Conservation (phyloP, 805 yeast species). For the Sugiyamaella americana region DNA sequence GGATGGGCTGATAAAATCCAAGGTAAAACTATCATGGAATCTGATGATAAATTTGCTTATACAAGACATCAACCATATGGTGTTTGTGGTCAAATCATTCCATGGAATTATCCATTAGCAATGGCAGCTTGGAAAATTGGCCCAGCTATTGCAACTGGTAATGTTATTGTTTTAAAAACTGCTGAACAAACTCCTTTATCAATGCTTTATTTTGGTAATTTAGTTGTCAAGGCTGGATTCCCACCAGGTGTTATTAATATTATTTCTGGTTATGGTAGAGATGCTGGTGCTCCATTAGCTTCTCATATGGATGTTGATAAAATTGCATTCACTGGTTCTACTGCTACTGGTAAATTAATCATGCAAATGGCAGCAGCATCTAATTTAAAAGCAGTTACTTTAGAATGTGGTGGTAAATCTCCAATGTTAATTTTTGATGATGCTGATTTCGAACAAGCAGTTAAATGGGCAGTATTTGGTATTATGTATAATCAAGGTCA, state of each 20-base stretch:
- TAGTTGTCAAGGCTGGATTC: slow-evolving; percentile 74
- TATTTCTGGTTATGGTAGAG: slow-evolving; percentile 79
- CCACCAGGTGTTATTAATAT: slow-evolving; percentile 90
- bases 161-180: slow-evolving; percentile 79
- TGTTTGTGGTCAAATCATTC: slow-evolving; percentile 92
- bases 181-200: slow-evolving; percentile 92
- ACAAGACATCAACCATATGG: slow-evolving; percentile 88
- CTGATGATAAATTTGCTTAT: slow-evolving; percentile 64
- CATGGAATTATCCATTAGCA: slow-evolving; percentile 94
- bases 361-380: slow-evolving; percentile 76
- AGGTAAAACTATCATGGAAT: slow-evolving; percentile 73
- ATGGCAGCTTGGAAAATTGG: slow-evolving; percentile 95
- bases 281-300: slow-evolving; percentile 75
- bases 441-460: slow-evolving; percentile 71
- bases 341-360: slow-evolving; percentile 79
- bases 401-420: slow-evolving; percentile 96
- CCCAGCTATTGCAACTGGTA: slow-evolving; percentile 89
- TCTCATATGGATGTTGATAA: slow-evolving; percentile 77
- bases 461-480: slow-evolving; percentile 69
- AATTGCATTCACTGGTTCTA: slow-evolving; percentile 93
- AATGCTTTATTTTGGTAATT: slow-evolving; percentile 66
- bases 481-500: slow-evolving; percentile 94
- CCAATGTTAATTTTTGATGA: slow-evolving; percentile 86
- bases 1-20: slow-evolving; percentile 87
- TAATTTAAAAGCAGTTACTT: slow-evolving; percentile 81